Evolutionary conservation across 1,284 basidiomycete genomes (phyloP).

Genomic region (Papiliotrema laurentii): DNA sequence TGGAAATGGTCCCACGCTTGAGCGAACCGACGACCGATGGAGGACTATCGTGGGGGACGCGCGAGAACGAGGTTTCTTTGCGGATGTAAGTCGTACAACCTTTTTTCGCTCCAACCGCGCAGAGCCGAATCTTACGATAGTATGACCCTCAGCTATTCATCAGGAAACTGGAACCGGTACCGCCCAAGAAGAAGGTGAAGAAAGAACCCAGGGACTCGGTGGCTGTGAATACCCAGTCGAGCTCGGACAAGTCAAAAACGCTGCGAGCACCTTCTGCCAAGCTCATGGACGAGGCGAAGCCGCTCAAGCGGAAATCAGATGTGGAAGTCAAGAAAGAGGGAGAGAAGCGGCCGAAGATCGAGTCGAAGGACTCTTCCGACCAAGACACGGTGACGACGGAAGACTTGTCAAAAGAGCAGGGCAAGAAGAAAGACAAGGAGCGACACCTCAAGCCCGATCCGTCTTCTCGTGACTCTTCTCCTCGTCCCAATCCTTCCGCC

Average conservation of each 20-base stretch:
- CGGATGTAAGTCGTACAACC: conserved; percentile 44
- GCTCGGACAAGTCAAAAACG: background rate
- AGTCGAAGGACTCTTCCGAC: too few species aligned
- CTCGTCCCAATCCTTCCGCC: too few species aligned
- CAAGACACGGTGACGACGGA: too few species aligned
- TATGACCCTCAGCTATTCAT: conserved; percentile 24
- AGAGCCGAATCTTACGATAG: conserved; percentile 10
- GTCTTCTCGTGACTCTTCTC: too few species aligned
- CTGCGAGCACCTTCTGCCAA: background rate
- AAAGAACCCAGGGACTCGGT: conserved; percentile 12
- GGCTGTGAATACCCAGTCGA: background rate
- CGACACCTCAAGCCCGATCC: too few species aligned
- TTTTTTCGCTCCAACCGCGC: background rate
- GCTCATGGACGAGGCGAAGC: background rate
- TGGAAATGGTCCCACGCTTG: conserved; percentile 81
- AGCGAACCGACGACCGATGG: conserved; percentile 79
- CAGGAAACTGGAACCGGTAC: conserved; percentile 3
- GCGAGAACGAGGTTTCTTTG: conserved; percentile 49
- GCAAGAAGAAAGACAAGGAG: too few species aligned
- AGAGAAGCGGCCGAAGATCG: too few species aligned
- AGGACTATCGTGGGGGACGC: conserved; percentile 72
- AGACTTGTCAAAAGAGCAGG: too few species aligned
- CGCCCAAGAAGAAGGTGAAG: conserved; percentile 11
- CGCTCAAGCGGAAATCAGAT: conserved; percentile 7
- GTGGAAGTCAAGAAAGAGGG: too few species aligned